Conservation (phyloP, 495 filamentous ascomycete species). For the Zalerion maritima region DNA sequence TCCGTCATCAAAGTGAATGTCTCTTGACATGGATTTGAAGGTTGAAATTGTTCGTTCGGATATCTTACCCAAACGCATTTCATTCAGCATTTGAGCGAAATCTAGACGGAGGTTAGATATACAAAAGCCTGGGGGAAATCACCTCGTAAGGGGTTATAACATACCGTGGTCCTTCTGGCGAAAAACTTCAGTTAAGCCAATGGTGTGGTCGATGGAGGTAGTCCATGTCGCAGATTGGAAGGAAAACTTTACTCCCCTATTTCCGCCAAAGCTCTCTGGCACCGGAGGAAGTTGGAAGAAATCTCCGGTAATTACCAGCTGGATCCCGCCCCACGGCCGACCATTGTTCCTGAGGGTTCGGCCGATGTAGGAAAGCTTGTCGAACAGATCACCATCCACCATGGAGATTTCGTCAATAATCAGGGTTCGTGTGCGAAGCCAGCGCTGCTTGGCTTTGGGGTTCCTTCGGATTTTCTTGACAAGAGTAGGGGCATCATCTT, state of each 20-base stretch:
- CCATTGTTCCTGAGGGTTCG: constrained; percentile 70
- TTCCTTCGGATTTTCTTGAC: constrained; percentile 89
- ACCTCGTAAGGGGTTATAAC: constrained; percentile 5
- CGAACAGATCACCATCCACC: constrained; percentile 94
- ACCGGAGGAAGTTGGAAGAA: constrained; percentile 97
- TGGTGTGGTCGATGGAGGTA: constrained; percentile 87
- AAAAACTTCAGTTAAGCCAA: constrained; percentile 89
- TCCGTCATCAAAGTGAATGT: constrained; percentile 55
- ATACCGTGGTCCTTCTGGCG: constrained; percentile 80
- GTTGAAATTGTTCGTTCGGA: constrained; percentile 49
- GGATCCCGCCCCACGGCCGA: constrained; percentile 86
- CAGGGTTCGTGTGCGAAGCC: constrained; percentile 74
- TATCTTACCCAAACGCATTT: constrained; percentile 83
- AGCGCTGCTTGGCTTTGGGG: constrained; percentile 70
- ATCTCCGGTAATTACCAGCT: constrained; percentile 89
- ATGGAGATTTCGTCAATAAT: constrained; percentile 95
- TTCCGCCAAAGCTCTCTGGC: constrained; percentile 47
- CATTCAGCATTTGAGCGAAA: constrained; percentile 90
- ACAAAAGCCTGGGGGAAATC: neutral
- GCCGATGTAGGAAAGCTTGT: constrained; percentile 89
- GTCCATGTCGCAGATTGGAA: constrained; percentile 88
- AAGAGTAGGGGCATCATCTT: constrained; percentile 67
- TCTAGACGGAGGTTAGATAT: constrained; percentile 25
- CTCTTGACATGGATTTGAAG: constrained; percentile 58
- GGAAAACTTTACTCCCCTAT: constrained; percentile 64